phyloP scores from a whole-genome alignment of 306 rosid species.

The Castanospermum australe region DNA sequence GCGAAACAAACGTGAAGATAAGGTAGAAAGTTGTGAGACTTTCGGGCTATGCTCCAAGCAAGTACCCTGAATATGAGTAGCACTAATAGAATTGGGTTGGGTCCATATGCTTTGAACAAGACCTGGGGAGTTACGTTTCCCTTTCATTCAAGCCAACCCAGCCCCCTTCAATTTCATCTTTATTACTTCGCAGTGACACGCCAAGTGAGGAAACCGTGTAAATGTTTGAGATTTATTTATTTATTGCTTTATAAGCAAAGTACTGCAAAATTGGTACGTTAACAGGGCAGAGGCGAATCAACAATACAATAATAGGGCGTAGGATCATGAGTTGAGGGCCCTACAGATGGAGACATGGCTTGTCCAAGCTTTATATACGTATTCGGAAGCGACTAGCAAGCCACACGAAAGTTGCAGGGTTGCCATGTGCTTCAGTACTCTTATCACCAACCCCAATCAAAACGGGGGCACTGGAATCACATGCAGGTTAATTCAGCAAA shows the following conservation, averaged over 20 bases:
- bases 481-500: background rate
- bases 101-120: background rate
- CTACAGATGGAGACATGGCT: background rate
- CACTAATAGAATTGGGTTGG: background rate
- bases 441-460: constrained; percentile 19
- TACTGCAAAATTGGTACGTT: background rate
- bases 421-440: constrained; percentile 33
- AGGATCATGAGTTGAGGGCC: background rate
- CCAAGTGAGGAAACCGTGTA: constrained; percentile 9
- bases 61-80: background rate
- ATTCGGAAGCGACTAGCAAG: constrained; percentile 2
- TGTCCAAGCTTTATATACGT: background rate
- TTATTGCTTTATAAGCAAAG: background rate
- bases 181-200: constrained; percentile 14
- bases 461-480: constrained; percentile 21
- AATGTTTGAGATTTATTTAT: background rate
- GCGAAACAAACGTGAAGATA: background rate
- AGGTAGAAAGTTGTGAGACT: background rate
- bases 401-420: constrained; percentile 14
- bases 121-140: background rate
- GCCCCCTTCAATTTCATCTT: constrained; percentile 16
- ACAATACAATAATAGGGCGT: background rate
- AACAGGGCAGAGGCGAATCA: background rate
- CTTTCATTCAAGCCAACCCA: background rate
- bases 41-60: background rate